Conservation (phyloP, 2,329 filamentous ascomycete species). For the Alternaria sp. region DNA sequence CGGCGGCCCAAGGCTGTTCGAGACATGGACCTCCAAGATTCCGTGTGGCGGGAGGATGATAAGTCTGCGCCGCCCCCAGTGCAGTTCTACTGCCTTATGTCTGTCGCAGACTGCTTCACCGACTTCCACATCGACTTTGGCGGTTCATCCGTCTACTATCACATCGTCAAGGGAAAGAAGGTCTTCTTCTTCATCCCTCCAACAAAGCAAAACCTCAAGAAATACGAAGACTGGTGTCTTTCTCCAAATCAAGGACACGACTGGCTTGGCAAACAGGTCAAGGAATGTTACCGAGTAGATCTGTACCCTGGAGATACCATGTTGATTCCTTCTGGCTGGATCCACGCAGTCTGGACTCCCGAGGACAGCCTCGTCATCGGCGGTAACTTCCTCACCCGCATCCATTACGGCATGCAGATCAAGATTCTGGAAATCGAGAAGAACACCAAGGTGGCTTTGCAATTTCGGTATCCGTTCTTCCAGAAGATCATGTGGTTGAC, state of each 20-base stretch:
- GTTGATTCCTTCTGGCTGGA: constrained; percentile 75
- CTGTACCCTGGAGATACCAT: constrained; percentile 71
- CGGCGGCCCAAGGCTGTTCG: constrained; percentile 69
- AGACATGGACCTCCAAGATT: constrained; percentile 64
- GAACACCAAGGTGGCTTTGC: constrained; percentile 68
- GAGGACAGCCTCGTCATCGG: constrained; percentile 73
- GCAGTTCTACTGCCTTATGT: constrained; percentile 74
- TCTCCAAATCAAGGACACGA: constrained; percentile 70
- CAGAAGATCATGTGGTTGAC: constrained; percentile 74
- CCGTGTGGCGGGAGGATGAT: constrained; percentile 62
- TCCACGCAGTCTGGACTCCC: constrained; percentile 74
- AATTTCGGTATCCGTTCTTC: constrained; percentile 72
- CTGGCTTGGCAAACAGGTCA: constrained; percentile 68
- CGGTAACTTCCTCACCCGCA: constrained; percentile 71
- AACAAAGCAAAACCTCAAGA: constrained; percentile 71
- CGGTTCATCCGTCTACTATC: constrained; percentile 73
- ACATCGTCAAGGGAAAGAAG: constrained; percentile 72
- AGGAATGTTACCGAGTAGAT: constrained; percentile 71
- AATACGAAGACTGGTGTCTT: constrained; percentile 74
- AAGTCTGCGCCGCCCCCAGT: constrained; percentile 67
- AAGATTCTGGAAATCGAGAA: constrained; percentile 71
- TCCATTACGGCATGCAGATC: constrained; percentile 72
- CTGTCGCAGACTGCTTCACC: constrained; percentile 72
- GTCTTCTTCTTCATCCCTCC: constrained; percentile 76
- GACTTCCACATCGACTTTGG: constrained; percentile 77